Conservation (phyloP, 1,284 basidiomycete species). For the Tilletia caries region DNA sequence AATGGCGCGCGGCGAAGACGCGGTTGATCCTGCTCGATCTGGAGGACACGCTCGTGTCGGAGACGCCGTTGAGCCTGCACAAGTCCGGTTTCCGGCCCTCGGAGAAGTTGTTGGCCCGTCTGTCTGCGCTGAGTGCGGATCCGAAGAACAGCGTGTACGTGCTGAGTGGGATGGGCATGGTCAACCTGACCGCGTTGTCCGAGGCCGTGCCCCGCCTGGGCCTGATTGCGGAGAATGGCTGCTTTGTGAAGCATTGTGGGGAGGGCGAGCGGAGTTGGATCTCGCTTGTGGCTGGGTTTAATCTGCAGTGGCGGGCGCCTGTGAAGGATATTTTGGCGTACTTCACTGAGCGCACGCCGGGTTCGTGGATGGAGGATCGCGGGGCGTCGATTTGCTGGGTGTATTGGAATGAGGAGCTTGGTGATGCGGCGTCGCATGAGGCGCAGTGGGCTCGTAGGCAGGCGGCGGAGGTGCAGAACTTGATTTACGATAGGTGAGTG, state of each 20-base stretch:
- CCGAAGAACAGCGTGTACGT: constrained; percentile 74
- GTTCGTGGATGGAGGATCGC: constrained; percentile 78
- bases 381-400: constrained; percentile 78
- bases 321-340: constrained; percentile 70
- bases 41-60: constrained; percentile 69
- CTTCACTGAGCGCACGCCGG: constrained; percentile 83
- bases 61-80: constrained; percentile 46
- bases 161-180: constrained; percentile 70
- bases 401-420: constrained; percentile 65
- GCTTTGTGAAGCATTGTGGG: constrained; percentile 67
- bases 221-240: constrained; percentile 83
- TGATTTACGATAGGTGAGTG: constrained; percentile 61
- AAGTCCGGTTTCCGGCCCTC: constrained; percentile 59
- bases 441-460: constrained; percentile 76
- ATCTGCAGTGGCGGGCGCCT: constrained; percentile 72
- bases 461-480: constrained; percentile 83
- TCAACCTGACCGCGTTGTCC: constrained; percentile 65
- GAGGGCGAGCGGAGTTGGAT: constrained; percentile 61
- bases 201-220: constrained; percentile 67
- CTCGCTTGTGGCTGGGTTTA: constrained; percentile 72
- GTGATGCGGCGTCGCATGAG: constrained; percentile 59
- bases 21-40: constrained; percentile 73
- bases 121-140: constrained; percentile 67
- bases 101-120: constrained; percentile 60
- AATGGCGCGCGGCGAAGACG: constrained; percentile 58